Base-by-base conservation (phyloP, 306 rosid species). In the Psophocarpus tetragonolobus region DNA sequence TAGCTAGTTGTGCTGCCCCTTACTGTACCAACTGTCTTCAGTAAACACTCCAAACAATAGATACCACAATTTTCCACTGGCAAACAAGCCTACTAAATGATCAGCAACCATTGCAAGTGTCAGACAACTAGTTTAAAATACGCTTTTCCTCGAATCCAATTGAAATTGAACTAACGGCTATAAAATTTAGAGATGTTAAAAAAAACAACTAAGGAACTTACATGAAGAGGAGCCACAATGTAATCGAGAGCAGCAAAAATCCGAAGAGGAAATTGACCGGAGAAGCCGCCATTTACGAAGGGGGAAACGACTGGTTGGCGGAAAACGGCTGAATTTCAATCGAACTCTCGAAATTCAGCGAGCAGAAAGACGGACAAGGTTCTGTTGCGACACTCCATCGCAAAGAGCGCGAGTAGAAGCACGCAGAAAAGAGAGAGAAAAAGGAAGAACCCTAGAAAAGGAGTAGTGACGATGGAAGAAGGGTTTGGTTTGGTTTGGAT, bases 231-330 rank as follows among this genome's bases (percentile, higher is more conserved):
- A 95, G 76, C 97, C 97, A 95, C 82, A 91, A 80, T 53, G 90
- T 86, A 85, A 92, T 81, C 38, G 94, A 91, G 74, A 92, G 72
- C 7, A 92, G 60, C 90, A 91, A 73, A 87, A 95, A 90, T 11
- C 91, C 91, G 63, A 87, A 92, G 84, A 95, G 93, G 82, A 92
- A 89, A 71, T 89, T 88, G 80, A 90, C 91, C n/a, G 97, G 91
- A 48, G 97, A 89, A 75, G 90, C 96, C 35, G 93, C 97, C 99
- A 95, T 95, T 83, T 77, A 57, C 47, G 67, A 53, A 20, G 54
- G 39, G 62, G 68, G 14, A 56, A 41, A 67, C 57, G 32, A 45
- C 13, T 20, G 2, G 26, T 27, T 23, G 4, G 20, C 26, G 47
- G 38, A 44, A 74, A 73, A 66, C 21, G n/a, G 26, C 1, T 0